Percentiles rank a stretch among this genome's conserved stretches.
phyloP scores from a whole-genome alignment of 1,284 basidiomycete genomes.

The Cryptococcus wingfieldii region DNA sequence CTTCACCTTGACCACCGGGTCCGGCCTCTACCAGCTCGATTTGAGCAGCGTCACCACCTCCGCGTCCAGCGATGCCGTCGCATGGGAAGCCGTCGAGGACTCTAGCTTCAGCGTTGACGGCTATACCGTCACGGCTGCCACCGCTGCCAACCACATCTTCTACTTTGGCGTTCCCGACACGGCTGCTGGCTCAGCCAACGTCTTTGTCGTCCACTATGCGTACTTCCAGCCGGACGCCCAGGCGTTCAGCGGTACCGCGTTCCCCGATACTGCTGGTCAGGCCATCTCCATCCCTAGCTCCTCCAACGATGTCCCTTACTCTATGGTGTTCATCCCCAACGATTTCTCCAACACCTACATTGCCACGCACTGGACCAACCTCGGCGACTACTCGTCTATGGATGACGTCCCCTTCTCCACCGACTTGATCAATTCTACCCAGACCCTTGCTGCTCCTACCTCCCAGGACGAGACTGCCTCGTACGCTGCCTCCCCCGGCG shows the following conservation, averaged over 20 bases:
- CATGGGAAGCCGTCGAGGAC: conserved; percentile 61
- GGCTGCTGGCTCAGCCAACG: conserved; percentile 62
- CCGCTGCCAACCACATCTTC: conserved; percentile 50
- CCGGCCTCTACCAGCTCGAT: conserved; percentile 58
- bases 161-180: conserved; percentile 69
- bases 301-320: conserved; percentile 48
- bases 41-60: conserved; percentile 58
- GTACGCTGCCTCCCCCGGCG: conserved; percentile 66
- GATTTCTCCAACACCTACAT: conserved; percentile 74
- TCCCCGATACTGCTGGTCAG: conserved; percentile 72
- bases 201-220: conserved; percentile 86
- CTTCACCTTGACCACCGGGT: conserved; percentile 48
- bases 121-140: conserved; percentile 37
- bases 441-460: conserved; percentile 63
- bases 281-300: conserved; percentile 70
- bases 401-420: conserved; percentile 36
- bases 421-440: conserved; percentile 65
- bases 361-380: conserved; percentile 53
- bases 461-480: conserved; percentile 62
- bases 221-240: conserved; percentile 39
- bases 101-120: conserved; percentile 53
- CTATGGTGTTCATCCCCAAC: conserved; percentile 75
- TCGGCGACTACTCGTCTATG: conserved; percentile 30
- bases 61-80: conserved; percentile 56
- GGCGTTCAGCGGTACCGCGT: conserved; percentile 51